Percentiles rank a stretch among this genome's conserved stretches.
These are phyloP conservation scores for Pichia kudriavzevii DNA, from an alignment of 1,139 yeast genomes.

Conservation along the genomic window DNA sequence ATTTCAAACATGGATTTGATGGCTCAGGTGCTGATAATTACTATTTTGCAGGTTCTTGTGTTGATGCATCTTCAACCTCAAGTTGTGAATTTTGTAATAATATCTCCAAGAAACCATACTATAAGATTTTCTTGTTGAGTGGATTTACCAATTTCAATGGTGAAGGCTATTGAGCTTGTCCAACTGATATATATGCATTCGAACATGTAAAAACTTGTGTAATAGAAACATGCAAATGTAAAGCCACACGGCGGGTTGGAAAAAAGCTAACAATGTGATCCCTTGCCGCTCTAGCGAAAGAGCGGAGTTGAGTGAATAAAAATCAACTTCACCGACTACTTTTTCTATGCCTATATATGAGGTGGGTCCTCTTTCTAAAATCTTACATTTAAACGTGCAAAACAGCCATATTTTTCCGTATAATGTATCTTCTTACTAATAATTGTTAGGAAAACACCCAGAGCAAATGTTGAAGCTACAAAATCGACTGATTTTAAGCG, in stretches of 20 bases:
- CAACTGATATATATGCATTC: neutral
- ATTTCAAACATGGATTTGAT: conserved; percentile 69
- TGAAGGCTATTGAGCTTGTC: conserved; percentile 42
- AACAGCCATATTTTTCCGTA: no score
- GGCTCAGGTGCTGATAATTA: conserved; percentile 75
- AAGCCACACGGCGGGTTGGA: neutral
- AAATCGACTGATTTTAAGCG: no score
- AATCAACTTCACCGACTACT: no score
- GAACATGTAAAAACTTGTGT: neutral
- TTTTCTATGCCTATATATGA: no score
- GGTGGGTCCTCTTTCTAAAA: no score
- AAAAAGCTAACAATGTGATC: neutral
- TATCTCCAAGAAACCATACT: conserved; percentile 55
- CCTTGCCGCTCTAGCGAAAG: conserved; percentile 5
- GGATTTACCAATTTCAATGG: conserved; percentile 77
- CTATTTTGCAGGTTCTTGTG: conserved; percentile 73
- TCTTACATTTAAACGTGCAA: neutral
- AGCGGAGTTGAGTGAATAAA: conserved; percentile 1
- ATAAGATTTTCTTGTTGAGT: conserved; percentile 53
- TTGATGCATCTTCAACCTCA: conserved; percentile 68
- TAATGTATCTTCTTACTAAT: no score
- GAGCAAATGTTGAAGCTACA: no score
- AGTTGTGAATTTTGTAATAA: conserved; percentile 77
- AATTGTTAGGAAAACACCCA: no score
- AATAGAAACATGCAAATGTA: neutral